Evolutionary conservation across 2,329 filamentous ascomycete genomes (phyloP).

Genomic region (Pyricularia pennisetigena): DNA sequence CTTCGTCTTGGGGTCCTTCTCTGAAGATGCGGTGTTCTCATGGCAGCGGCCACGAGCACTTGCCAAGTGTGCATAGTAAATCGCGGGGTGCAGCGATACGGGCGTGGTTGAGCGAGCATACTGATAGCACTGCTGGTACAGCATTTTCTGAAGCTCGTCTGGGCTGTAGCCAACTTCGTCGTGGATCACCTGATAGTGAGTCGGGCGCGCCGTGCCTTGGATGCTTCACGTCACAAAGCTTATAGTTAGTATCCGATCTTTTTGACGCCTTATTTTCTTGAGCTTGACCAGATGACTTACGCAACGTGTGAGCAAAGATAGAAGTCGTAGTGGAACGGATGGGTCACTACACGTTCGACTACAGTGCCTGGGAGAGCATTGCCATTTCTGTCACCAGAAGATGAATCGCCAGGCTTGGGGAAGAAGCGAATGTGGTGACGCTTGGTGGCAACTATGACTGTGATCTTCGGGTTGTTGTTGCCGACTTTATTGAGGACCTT

Average conservation of each 20-base stretch:
- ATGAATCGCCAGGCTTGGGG: slow-evolving; percentile 44
- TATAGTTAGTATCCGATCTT: not conserved
- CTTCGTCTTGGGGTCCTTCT: slow-evolving; percentile 32
- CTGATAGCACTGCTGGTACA: slow-evolving; percentile 92
- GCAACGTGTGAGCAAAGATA: slow-evolving; percentile 56
- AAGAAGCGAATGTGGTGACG: slow-evolving; percentile 93
- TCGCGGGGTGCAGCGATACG: slow-evolving; percentile 77
- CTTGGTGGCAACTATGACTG: slow-evolving; percentile 84
- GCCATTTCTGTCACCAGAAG: slow-evolving; percentile 55
- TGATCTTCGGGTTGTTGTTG: slow-evolving; percentile 50
- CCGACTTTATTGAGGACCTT: slow-evolving; percentile 35
- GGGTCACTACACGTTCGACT: slow-evolving; percentile 82
- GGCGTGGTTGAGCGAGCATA: slow-evolving; percentile 88
- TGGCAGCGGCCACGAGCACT: slow-evolving; percentile 72
- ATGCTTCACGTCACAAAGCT: slow-evolving; percentile 30
- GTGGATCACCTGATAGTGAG: slow-evolving; percentile 81
- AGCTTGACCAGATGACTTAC: not conserved
- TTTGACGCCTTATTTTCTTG: not conserved
- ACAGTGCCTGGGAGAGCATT: slow-evolving; percentile 83
- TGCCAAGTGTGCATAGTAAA: slow-evolving; percentile 94
- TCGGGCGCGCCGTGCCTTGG: slow-evolving; percentile 86
- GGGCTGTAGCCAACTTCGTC: slow-evolving; percentile 65
- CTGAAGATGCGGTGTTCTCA: slow-evolving; percentile 39
- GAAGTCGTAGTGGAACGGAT: slow-evolving; percentile 86
- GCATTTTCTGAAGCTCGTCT: slow-evolving; percentile 71